These are phyloP conservation scores for Aspergillus cejpii DNA, from an alignment of 2,329 filamentous ascomycete species.

Conservation along the genomic window DNA sequence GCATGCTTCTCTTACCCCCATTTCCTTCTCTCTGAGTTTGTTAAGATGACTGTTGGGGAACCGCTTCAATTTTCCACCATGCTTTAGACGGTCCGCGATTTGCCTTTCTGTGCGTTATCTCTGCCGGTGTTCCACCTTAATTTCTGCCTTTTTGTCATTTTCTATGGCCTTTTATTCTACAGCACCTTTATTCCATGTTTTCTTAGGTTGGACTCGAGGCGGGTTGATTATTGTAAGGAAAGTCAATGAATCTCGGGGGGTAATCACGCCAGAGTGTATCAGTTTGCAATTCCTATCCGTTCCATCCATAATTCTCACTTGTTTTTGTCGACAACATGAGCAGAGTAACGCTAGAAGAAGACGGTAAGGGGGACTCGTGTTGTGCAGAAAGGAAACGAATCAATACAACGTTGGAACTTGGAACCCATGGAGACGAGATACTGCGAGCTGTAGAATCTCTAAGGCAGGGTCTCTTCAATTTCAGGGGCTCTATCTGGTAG, in stretches of 20 bases:
- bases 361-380: no score
- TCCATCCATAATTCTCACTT: neutral
- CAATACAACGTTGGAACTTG: no score
- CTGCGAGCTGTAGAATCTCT: no score
- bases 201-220: conserved; percentile 32
- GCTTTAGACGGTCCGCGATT: conserved; percentile 31
- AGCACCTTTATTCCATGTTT: conserved; percentile 9
- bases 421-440: no score
- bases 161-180: neutral
- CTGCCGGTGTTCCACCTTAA: conserved; percentile 18
- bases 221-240: conserved; percentile 33
- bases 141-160: conserved; percentile 16
- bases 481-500: no score
- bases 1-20: neutral
- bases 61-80: conserved; percentile 13
- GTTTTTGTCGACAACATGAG: no score
- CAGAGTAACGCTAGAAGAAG: no score
- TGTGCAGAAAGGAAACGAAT: no score
- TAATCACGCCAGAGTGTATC: conserved; percentile 8
- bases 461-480: no score
- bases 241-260: conserved; percentile 20
- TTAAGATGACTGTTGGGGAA: conserved; percentile 14
- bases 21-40: conserved; percentile 8
- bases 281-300: conserved; percentile 3
- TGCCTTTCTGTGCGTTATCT: conserved; percentile 16